Evolutionary conservation across 805 yeast genomes (phyloP), one percentile per base, ranked within the genome.

Genomic region (Kluyveromyces wickerhamii): DNA sequence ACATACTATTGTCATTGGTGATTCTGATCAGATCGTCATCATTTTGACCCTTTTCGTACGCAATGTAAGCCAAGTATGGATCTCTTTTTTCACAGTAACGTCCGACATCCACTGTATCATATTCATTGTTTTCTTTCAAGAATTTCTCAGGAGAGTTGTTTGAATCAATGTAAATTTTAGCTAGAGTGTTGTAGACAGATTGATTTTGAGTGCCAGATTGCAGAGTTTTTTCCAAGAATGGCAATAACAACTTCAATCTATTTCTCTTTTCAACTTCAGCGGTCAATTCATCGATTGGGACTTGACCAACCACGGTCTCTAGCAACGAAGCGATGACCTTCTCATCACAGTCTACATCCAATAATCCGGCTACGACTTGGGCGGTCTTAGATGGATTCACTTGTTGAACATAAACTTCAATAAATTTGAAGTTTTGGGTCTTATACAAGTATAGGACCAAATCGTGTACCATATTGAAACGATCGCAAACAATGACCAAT

Each of bases 41-140:
- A 51, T 89, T 88, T 35, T 72, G 68, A 56, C 99, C 99, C 65
- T 88, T 89, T 42, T 94, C 94, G 63, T 92, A 92, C 34, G 96
- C 94, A 64, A 92, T 92, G 62, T 86, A 92, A 19, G 98, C 99
- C 58, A 92, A 70, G 65, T 86, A 92, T 43, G 99, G 99, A 56
- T 92, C 99, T 64, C 98, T 83, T 75, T 85, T 89, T 65, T 92
- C 99, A 72, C 99, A 92, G 69, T 92, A 92, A 58, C 77, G 86
- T 70, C 98, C 99, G 46, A 92, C 96, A 51, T 82, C 82, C 48
- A 84, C 67, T n/a, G 97, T 81, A 63, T 92, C 94, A 65, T 92
- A 92, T 54, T 72, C 71, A 48, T 78, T 72, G 62, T 92, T 92
- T 62, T 89, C 97, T 57, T 78, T 80, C 67, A 92, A 72, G 70